Evolutionary conservation across 1,284 basidiomycete genomes (phyloP).

Genomic region (Marasmius tenuissimus): DNA sequence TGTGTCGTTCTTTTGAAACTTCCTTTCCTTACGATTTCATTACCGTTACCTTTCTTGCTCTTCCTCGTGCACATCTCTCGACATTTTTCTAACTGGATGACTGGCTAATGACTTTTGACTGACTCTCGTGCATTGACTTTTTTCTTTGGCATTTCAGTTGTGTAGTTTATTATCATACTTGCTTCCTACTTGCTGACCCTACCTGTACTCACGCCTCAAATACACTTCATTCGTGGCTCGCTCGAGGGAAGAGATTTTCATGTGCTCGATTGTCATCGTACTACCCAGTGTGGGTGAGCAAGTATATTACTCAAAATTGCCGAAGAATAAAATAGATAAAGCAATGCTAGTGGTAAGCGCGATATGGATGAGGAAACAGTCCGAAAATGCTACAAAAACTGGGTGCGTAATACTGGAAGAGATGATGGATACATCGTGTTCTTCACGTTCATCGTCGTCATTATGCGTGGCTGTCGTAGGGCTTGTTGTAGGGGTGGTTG

Average conservation of each 20-base stretch:
- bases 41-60: no score
- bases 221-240: no score
- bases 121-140: background rate
- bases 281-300: no score
- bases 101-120: background rate
- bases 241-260: no score
- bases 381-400: no score
- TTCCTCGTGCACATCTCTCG: no score
- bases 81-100: background rate
- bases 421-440: background rate
- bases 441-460: background rate
- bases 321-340: no score
- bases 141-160: background rate
- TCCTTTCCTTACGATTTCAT: background rate
- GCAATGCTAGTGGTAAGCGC: background rate
- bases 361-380: no score
- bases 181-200: background rate
- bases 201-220: no score
- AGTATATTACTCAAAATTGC: no score
- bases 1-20: background rate
- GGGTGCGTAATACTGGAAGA: background rate
- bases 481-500: background rate
- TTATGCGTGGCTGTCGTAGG: background rate
- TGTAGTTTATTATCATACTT: background rate
- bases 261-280: no score